These are phyloP conservation scores for Mycena pura DNA, from an alignment of 768 basidiomycete genomes.

Conservation along the genomic window DNA sequence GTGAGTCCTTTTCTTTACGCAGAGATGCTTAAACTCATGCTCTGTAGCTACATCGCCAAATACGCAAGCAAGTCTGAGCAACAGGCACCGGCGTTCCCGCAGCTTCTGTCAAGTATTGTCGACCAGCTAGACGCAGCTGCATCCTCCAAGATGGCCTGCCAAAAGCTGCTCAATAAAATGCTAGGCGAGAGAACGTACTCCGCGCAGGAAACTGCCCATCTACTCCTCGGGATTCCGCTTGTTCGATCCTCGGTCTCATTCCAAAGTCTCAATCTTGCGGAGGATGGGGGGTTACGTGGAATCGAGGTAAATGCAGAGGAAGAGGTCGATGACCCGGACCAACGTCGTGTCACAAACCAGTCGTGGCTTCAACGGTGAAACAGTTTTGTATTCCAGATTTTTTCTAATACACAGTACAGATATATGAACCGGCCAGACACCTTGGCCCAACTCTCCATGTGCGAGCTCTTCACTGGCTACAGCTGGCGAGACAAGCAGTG, in stretches of 20 bases:
- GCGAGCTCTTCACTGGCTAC: background rate
- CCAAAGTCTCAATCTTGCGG: slow-evolving; percentile 20
- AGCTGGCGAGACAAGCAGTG: slow-evolving; percentile 6
- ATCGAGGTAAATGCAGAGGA: background rate
- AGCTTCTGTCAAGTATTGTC: slow-evolving; percentile 14
- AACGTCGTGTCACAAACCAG: slow-evolving; percentile 8
- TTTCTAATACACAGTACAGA: background rate
- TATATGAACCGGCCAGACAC: slow-evolving; percentile 7
- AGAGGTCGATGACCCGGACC: background rate
- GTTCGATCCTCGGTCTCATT: slow-evolving; percentile 18
- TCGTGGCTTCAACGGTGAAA: slow-evolving; percentile 19
- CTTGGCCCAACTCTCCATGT: background rate
- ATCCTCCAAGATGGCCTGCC: slow-evolving; percentile 29
- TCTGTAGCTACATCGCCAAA: slow-evolving; percentile 22
- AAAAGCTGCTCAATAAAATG: slow-evolving; percentile 32
- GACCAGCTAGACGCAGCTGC: background rate
- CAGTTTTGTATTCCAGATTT: background rate
- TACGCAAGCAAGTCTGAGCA: slow-evolving; percentile 21
- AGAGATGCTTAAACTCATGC: too few relatives aligned
- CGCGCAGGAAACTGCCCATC: slow-evolving; percentile 31
- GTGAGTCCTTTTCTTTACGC: background rate
- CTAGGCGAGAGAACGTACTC: slow-evolving; percentile 30
- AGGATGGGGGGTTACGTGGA: slow-evolving; percentile 10
- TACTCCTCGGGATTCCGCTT: slow-evolving; percentile 29
- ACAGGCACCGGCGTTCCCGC: slow-evolving; percentile 25